These are phyloP conservation scores for Cantharellus anzutake DNA, from an alignment of 768 basidiomycete species.

Conservation along the genomic window DNA sequence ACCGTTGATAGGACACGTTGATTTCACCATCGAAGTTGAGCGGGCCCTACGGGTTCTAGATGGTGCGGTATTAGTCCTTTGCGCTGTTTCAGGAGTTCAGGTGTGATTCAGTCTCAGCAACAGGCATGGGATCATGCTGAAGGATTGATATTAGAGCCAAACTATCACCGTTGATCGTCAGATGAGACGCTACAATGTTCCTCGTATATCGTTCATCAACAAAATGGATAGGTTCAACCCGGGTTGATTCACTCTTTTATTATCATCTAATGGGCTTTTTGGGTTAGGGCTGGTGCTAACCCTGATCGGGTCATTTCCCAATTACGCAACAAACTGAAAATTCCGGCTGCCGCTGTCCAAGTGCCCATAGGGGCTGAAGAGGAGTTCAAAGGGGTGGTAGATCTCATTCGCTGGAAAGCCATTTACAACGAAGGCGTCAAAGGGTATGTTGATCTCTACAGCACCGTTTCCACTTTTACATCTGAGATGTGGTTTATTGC, in stretches of 20 bases:
- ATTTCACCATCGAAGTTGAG: slow-evolving; percentile 99
- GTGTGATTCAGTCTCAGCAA: no score
- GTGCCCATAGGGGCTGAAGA: slow-evolving; percentile 87
- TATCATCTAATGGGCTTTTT: background rate
- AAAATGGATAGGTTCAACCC: slow-evolving; percentile 69
- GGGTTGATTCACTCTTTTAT: background rate
- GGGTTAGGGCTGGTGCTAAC: slow-evolving; percentile 74
- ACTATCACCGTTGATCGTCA: slow-evolving; percentile 98
- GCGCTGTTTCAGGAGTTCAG: slow-evolving; percentile 94
- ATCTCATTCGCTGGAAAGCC: slow-evolving; percentile 85
- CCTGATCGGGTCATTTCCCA: slow-evolving; percentile 90
- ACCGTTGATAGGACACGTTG: slow-evolving; percentile 64
- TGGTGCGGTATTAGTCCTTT: slow-evolving; percentile 89
- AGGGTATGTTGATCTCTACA: slow-evolving; percentile 36
- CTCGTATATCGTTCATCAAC: slow-evolving; percentile 90
- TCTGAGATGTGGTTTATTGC: no score
- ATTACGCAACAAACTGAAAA: slow-evolving; percentile 77
- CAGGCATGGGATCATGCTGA: background rate
- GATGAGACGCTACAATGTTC: slow-evolving; percentile 94
- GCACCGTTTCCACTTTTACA: background rate
- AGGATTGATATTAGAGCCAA: slow-evolving; percentile 43
- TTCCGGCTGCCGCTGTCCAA: slow-evolving; percentile 86
- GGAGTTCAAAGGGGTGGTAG: slow-evolving; percentile 77
- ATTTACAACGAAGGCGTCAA: slow-evolving; percentile 90
- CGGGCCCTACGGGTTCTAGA: slow-evolving; percentile 90